Evolutionary conservation across 192 early-diverging fungal genomes (phyloP).

Genomic region (Coemansia nantahalensis): DNA sequence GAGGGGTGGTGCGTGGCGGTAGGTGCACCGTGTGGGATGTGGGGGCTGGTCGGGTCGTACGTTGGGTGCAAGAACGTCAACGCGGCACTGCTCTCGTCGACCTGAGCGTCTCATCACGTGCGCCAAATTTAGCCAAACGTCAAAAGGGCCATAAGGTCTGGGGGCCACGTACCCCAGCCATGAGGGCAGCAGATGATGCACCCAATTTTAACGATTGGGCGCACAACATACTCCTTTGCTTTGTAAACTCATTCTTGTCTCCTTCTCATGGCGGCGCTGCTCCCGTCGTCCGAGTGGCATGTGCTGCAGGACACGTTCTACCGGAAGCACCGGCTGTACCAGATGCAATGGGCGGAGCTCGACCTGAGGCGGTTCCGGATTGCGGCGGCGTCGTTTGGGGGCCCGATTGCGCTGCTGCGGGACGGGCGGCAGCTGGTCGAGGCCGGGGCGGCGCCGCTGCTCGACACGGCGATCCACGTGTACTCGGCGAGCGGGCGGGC

Average conservation of each 20-base stretch:
- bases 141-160: no score
- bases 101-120: no score
- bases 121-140: no score
- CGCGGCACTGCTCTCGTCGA: no score
- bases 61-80: no score
- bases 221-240: no score
- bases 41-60: no score
- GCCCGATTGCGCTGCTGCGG: constrained; percentile 92
- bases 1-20: no score
- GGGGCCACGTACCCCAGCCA: no score
- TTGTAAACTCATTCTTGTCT: not conserved
- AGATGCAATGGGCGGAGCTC: constrained; percentile 85
- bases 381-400: constrained; percentile 85
- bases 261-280: constrained; percentile 4
- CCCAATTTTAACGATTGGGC: no score
- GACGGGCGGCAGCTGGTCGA: constrained; percentile 82
- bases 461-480: constrained; percentile 79
- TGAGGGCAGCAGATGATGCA: no score
- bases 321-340: constrained; percentile 76
- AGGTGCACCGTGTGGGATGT: no score
- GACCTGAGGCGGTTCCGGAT: constrained; percentile 82
- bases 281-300: constrained; percentile 46
- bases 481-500: constrained; percentile 84
- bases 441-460: constrained; percentile 67
- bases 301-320: constrained; percentile 50